These are phyloP conservation scores for Colletotrichum eremochloae DNA, from an alignment of 2,329 filamentous ascomycete species.

Conservation along the genomic window DNA sequence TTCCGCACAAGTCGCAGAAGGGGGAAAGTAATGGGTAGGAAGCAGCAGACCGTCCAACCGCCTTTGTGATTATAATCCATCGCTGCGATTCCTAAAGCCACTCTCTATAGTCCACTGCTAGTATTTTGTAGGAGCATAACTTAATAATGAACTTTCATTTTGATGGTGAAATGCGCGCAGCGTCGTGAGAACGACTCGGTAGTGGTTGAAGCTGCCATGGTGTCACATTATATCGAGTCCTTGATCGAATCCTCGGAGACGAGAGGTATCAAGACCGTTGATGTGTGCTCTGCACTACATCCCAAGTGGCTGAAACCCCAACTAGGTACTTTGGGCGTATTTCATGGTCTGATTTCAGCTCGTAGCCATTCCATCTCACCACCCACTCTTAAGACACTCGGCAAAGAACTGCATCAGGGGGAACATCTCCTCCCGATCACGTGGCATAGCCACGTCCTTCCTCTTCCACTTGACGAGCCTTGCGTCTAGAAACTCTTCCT, in stretches of 20 bases:
- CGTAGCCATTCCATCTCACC: constrained; percentile 27
- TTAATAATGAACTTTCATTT: background rate
- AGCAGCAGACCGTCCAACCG: background rate
- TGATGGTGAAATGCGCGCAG: background rate
- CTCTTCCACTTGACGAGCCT: constrained; percentile 78
- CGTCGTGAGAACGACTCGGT: background rate
- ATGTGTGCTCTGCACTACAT: background rate
- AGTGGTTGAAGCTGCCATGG: background rate
- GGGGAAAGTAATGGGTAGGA: background rate
- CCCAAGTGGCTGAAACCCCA: background rate
- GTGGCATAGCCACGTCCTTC: constrained; percentile 84
- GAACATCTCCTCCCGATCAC: constrained; percentile 84
- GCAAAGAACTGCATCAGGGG: constrained; percentile 90
- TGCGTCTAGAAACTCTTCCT: constrained; percentile 75
- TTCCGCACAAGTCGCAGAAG: background rate
- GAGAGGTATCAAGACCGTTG: background rate
- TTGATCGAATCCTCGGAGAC: background rate
- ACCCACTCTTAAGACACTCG: constrained; percentile 64
- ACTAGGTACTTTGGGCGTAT: background rate
- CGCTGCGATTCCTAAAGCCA: constrained; percentile 7
- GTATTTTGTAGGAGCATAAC: constrained; percentile 5
- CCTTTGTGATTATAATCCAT: constrained; percentile 24
- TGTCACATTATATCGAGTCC: background rate
- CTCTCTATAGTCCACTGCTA: constrained; percentile 2
- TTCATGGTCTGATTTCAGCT: background rate